These are phyloP conservation scores for Punica granatum DNA, from an alignment of 345 rosid species.

Conservation along the genomic window DNA sequence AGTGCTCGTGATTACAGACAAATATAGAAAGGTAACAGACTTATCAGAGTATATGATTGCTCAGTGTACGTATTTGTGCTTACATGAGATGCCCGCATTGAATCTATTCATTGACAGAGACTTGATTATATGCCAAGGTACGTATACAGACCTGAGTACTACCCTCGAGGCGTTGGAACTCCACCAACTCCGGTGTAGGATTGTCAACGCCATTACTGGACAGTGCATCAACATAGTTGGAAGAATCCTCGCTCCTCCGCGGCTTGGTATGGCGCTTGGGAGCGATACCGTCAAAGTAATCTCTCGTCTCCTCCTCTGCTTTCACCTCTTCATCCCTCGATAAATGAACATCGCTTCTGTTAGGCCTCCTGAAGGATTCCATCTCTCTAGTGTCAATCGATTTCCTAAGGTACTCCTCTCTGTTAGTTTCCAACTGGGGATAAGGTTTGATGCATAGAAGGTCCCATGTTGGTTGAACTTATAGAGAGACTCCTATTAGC, in stretches of 20 bases:
- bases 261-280: constrained; percentile 61
- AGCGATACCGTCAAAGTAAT: constrained; percentile 37
- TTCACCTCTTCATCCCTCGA: constrained; percentile 40
- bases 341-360: constrained; percentile 47
- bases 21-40: no score
- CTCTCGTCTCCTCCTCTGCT: constrained; percentile 29
- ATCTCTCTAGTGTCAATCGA: constrained; percentile 1
- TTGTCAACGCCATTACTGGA: neutral
- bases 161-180: constrained; percentile 39
- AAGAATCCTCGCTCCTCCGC: constrained; percentile 47
- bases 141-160: constrained; percentile 14
- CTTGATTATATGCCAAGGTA: no score
- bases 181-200: constrained; percentile 28
- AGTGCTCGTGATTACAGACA: no score
- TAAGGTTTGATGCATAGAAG: neutral
- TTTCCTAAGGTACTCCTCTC: neutral
- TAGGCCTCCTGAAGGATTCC: constrained; percentile 33
- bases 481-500: neutral
- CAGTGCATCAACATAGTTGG: constrained; percentile 33
- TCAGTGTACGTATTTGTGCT: no score
- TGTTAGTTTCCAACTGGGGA: neutral
- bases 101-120: no score
- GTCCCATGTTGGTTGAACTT: neutral
- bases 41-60: no score
- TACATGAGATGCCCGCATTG: no score